Conservation (phyloP, 208 protist species). For the Trypanosoma mega region DNA sequence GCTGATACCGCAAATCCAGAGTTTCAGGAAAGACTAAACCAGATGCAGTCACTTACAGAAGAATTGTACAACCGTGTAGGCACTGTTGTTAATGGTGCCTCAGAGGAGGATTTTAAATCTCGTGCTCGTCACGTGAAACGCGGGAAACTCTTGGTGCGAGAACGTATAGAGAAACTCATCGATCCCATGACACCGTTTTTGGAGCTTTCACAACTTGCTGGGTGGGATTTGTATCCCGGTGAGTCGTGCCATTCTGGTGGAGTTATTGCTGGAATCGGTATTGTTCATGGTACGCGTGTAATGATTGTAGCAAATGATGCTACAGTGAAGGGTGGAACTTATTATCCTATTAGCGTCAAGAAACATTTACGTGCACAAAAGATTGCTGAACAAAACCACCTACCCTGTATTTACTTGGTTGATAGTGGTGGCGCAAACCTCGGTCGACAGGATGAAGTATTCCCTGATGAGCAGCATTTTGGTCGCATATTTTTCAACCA, state of each 20-base stretch:
- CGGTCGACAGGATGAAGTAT: constrained; percentile 90
- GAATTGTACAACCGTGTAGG: constrained; percentile 41
- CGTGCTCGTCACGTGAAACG: constrained; percentile 41
- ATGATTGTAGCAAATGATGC: constrained; percentile 98
- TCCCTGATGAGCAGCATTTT: constrained; percentile 97
- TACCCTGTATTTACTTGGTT: constrained; percentile 97
- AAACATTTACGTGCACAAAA: constrained; percentile 97
- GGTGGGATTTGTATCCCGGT: constrained; percentile 91
- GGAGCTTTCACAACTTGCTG: constrained; percentile 95
- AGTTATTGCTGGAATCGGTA: constrained; percentile 94
- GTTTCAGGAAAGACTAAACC: constrained; percentile 47
- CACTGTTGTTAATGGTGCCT: constrained; percentile 31
- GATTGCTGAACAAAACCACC: constrained; percentile 93
- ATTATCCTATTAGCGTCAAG: constrained; percentile 98
- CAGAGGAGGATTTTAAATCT: constrained; percentile 24
- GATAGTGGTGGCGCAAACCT: constrained; percentile 97
- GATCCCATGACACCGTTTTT: constrained; percentile 94
- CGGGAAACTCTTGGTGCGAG: constrained; percentile 88
- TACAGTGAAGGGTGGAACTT: constrained; percentile 97
- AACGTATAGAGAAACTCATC: constrained; percentile 91
- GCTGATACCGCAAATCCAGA: constrained; percentile 31
- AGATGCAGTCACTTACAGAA: constrained; percentile 46
- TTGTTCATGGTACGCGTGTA: constrained; percentile 79
- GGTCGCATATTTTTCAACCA: constrained; percentile 98
- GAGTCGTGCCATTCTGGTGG: constrained; percentile 87